phyloP scores from a whole-genome alignment of 306 rosid genomes.

The Dalbergia oliveri region DNA sequence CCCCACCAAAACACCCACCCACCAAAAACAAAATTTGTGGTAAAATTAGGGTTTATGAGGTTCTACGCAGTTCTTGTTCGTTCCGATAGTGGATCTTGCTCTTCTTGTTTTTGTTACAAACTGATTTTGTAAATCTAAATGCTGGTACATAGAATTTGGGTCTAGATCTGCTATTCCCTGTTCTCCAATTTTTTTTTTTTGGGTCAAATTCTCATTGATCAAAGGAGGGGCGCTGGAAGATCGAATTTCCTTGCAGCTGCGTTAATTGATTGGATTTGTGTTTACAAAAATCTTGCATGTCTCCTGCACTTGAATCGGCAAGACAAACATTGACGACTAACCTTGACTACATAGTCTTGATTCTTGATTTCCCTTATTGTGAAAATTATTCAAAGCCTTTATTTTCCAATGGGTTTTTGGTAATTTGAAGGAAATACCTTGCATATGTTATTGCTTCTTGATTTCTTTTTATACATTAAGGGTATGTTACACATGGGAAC shows the following conservation, averaged over 20 bases:
- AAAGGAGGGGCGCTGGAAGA: neutral
- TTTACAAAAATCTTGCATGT: slow-evolving; percentile 1
- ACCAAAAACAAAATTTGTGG: too few relatives aligned
- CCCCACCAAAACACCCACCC: neutral
- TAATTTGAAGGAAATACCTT: neutral
- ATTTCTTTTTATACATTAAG: neutral
- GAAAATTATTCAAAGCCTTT: neutral
- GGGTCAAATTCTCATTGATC: neutral
- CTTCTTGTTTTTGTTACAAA: neutral
- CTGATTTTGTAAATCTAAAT: neutral
- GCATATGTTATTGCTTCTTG: neutral
- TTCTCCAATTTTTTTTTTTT: neutral
- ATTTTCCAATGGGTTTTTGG: too few relatives aligned
- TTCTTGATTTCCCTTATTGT: neutral
- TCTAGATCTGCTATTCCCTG: slow-evolving; percentile 41
- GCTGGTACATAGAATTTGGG: neutral
- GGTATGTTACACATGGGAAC: too few relatives aligned
- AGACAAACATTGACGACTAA: neutral
- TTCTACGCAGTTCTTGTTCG: slow-evolving; percentile 38
- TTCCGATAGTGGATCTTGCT: neutral
- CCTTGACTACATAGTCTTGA: neutral
- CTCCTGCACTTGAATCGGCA: neutral
- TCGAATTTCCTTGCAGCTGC: slow-evolving; percentile 28
- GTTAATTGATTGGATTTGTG: neutral
- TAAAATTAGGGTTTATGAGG: slow-evolving; percentile 42